phyloP scores from a whole-genome alignment of 352 stramenopile species.

The Elongisporangium undulatum region DNA sequence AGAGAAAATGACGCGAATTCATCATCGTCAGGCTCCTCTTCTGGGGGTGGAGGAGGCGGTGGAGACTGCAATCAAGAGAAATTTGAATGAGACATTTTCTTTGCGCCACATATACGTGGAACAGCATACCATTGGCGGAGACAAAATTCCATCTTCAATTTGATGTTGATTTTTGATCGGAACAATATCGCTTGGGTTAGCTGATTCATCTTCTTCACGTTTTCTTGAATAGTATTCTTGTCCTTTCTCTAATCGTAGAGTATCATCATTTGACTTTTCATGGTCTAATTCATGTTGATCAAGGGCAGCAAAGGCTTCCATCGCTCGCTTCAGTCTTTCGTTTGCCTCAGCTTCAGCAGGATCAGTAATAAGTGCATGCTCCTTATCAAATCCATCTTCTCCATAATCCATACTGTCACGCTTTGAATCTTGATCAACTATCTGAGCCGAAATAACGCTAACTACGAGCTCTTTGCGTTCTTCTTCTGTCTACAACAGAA shows the following conservation, averaged over 20 bases:
- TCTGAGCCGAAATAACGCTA: neutral
- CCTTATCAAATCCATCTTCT: slow-evolving; percentile 40
- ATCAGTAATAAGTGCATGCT: slow-evolving; percentile 4
- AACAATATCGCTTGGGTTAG: neutral
- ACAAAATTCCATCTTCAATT: neutral
- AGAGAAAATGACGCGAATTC: slow-evolving; percentile 24
- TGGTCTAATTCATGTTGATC: slow-evolving; percentile 6
- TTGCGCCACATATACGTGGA: neutral
- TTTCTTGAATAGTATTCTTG: neutral
- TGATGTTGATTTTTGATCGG: neutral
- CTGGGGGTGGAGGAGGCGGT: slow-evolving; percentile 43
- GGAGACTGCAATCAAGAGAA: slow-evolving; percentile 25
- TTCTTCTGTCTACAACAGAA: neutral
- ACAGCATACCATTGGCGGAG: slow-evolving; percentile 2
- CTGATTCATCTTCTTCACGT: neutral
- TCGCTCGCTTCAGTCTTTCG: neutral
- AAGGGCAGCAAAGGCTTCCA: slow-evolving; percentile 5
- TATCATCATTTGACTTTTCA: slow-evolving; percentile 1
- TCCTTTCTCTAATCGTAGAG: neutral
- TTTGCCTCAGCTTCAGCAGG: slow-evolving; percentile 3
- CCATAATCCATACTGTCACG: slow-evolving; percentile 22
- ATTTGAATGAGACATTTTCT: slow-evolving; percentile 1
- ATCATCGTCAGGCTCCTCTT: slow-evolving; percentile 34
- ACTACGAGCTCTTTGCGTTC: neutral
- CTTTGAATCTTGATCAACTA: neutral